Evolutionary conservation across 2,329 filamentous ascomycete species (phyloP).

Genomic region (Aspergillus clavatus): DNA sequence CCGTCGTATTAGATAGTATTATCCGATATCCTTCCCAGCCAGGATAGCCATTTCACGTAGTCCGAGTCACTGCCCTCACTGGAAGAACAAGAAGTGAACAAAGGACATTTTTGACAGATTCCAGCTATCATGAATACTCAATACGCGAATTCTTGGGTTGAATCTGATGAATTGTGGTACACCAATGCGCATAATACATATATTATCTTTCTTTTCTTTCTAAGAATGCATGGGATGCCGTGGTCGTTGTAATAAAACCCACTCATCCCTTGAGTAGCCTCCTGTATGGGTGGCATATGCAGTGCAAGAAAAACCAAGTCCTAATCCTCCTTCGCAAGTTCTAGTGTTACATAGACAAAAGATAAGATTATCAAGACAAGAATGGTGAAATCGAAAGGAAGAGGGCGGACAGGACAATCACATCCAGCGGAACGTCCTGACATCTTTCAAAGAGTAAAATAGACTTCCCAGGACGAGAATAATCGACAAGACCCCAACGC

Average conservation of each 20-base stretch:
- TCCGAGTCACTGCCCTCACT: no score
- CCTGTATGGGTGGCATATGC: background rate
- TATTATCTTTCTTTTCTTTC: background rate
- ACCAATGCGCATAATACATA: background rate
- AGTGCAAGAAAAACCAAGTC: background rate
- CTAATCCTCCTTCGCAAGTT: background rate
- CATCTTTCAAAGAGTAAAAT: no score
- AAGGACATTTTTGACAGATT: no score
- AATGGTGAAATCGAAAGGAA: background rate
- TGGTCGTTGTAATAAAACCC: background rate
- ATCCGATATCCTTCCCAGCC: no score
- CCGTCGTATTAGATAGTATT: no score
- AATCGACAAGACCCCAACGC: conserved; percentile 4
- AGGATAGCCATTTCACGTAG: no score
- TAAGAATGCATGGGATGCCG: background rate
- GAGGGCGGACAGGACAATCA: background rate
- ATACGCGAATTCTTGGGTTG: no score
- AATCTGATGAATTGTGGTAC: no score
- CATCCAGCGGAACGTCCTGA: background rate
- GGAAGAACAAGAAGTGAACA: no score
- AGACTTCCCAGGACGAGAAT: no score
- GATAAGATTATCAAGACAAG: background rate
- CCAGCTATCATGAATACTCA: no score
- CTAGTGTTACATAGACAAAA: background rate
- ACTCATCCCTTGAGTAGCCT: background rate